These are phyloP conservation scores for Chaetothyriales sp. DNA, from an alignment of 2,329 filamentous ascomycete genomes.

Conservation along the genomic window DNA sequence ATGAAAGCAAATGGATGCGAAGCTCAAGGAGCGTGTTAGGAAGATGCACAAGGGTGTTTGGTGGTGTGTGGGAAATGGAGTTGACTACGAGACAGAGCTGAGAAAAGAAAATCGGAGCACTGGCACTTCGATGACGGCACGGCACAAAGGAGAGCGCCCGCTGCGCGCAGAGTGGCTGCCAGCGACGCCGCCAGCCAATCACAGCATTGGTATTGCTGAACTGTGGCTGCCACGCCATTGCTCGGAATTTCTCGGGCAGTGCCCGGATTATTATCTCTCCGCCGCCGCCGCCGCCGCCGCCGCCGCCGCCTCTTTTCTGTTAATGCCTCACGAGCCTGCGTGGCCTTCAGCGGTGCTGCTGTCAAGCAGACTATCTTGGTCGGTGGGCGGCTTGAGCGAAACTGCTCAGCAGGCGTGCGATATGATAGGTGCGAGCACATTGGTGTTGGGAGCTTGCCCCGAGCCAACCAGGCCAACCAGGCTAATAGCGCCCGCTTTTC, in stretches of 20 bases:
- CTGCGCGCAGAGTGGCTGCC: background rate
- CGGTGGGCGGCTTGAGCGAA: background rate
- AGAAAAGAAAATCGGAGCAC: constrained; percentile 1
- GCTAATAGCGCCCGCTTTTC: background rate
- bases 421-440: background rate
- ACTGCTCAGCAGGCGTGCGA: background rate
- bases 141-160: background rate
- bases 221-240: background rate
- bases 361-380: background rate
- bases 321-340: background rate
- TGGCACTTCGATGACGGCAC: constrained; percentile 1
- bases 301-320: background rate
- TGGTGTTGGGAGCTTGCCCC: background rate
- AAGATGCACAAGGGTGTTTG: constrained; percentile 6
- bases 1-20: constrained; percentile 3
- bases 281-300: too few species aligned
- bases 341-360: background rate
- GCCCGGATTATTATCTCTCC: background rate
- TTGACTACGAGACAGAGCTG: constrained; percentile 10
- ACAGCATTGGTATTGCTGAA: background rate
- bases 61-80: constrained; percentile 6
- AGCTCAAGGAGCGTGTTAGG: constrained; percentile 1
- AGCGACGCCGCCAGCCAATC: background rate
- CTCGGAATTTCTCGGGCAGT: background rate
- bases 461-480: background rate